Percentiles rank a stretch among this genome's conserved stretches.
phyloP scores from a whole-genome alignment of 1,284 basidiomycete genomes.

The Sporisorium exsertum region DNA sequence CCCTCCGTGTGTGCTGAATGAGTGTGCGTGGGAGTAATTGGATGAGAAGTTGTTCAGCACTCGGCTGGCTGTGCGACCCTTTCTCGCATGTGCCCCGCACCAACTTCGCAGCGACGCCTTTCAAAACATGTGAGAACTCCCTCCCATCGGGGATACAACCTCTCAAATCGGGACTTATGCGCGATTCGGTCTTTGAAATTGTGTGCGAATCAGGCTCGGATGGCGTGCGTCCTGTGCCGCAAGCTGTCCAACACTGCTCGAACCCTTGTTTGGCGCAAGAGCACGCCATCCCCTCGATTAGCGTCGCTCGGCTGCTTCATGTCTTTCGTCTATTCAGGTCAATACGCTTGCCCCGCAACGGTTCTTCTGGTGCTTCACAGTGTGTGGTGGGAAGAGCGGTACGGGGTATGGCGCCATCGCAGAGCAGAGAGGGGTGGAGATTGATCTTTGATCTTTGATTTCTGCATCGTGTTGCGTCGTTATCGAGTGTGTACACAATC shows the following conservation, averaged over 20 bases:
- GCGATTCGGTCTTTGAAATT: conserved; percentile 2
- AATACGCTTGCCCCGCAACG: conserved; percentile 4
- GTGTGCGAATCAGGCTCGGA: conserved; percentile 11
- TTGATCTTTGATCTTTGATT: not conserved
- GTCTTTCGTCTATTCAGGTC: not conserved
- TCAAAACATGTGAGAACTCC: not conserved
- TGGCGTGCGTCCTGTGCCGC: conserved; percentile 12
- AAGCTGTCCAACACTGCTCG: conserved; percentile 25
- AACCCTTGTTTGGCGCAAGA: not conserved
- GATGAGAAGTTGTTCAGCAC: not conserved
- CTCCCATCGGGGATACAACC: not conserved
- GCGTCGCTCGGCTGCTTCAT: conserved; percentile 7
- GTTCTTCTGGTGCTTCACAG: too few species aligned
- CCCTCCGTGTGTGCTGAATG: not conserved
- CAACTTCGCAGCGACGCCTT: not conserved
- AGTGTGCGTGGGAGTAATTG: not conserved
- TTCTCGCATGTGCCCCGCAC: not conserved
- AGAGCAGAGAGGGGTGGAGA: not conserved
- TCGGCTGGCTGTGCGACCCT: not conserved
- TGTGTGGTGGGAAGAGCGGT: not conserved
- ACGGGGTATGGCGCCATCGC: not conserved
- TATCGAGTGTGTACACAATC: not conserved
- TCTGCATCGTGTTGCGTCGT: not conserved
- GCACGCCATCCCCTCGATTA: conserved; percentile 28
- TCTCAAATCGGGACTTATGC: not conserved